These are phyloP conservation scores for Candida insectalens DNA, from an alignment of 805 yeast species.

Conservation along the genomic window DNA sequence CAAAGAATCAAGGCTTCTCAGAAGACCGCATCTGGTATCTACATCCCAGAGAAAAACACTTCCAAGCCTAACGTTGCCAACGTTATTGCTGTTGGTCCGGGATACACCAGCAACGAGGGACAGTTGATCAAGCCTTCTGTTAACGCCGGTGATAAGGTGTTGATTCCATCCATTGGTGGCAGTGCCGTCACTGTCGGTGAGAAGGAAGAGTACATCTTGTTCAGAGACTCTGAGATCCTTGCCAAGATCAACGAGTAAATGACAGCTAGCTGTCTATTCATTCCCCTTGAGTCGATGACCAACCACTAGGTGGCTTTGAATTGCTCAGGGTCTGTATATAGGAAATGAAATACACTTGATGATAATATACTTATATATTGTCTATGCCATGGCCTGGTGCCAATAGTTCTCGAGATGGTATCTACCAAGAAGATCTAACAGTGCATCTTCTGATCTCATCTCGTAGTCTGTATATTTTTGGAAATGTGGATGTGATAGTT, in stretches of 20 bases:
- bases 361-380: not conserved
- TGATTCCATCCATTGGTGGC: slow-evolving; percentile 94
- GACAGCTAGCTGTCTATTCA: not conserved
- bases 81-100: slow-evolving; percentile 94
- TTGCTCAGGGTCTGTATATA: too few relatives aligned
- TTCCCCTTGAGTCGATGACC: too few relatives aligned
- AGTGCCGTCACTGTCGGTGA: slow-evolving; percentile 71
- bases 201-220: slow-evolving; percentile 52
- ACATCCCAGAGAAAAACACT: slow-evolving; percentile 92
- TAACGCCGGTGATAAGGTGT: slow-evolving; percentile 83
- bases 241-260: slow-evolving; percentile 73
- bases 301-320: too few relatives aligned
- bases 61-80: slow-evolving; percentile 89
- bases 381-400: slow-evolving; percentile 29
- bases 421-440: slow-evolving; percentile 35
- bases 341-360: too few relatives aligned
- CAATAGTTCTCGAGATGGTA: slow-evolving; percentile 54
- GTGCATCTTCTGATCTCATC: slow-evolving; percentile 40
- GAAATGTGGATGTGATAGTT: slow-evolving; percentile 41
- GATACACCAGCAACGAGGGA: slow-evolving; percentile 70
- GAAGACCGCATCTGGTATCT: slow-evolving; percentile 86
- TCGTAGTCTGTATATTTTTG: slow-evolving; percentile 60
- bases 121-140: slow-evolving; percentile 65
- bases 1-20: slow-evolving; percentile 89
- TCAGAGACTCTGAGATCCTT: slow-evolving; percentile 89